phyloP scores from a whole-genome alignment of 352 stramenopile species.

The Phytophthora pluvialis region DNA sequence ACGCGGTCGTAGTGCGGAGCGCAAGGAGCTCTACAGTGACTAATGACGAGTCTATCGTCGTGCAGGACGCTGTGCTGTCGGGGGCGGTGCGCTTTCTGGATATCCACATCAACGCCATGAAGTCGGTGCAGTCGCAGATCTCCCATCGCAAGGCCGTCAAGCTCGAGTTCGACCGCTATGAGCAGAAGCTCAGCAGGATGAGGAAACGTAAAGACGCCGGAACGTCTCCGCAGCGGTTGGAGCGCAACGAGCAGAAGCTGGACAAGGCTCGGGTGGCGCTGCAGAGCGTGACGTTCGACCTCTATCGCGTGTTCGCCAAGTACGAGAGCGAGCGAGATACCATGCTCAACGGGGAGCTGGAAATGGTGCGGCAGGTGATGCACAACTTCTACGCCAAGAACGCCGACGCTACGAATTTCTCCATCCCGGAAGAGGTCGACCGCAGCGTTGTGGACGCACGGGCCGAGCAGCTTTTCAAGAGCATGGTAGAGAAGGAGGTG shows the following conservation, averaged over 20 bases:
- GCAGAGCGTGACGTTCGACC: conserved; percentile 59
- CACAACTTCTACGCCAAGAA: conserved; percentile 82
- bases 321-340: conserved; percentile 78
- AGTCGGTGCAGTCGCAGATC: conserved; percentile 76
- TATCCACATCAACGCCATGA: conserved; percentile 83
- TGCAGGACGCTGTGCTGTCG: conserved; percentile 64
- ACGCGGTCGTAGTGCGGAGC: background rate
- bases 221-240: conserved; percentile 35
- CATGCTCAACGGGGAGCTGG: conserved; percentile 80
- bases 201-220: conserved; percentile 23
- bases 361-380: conserved; percentile 85
- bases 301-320: conserved; percentile 82
- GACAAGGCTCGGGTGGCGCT: conserved; percentile 48
- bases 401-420: conserved; percentile 69
- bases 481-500: conserved; percentile 63
- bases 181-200: conserved; percentile 56
- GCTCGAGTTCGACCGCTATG: conserved; percentile 78
- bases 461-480: conserved; percentile 64
- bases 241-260: conserved; percentile 70
- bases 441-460: conserved; percentile 51
- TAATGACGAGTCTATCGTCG: background rate
- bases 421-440: conserved; percentile 63
- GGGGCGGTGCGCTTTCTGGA: conserved; percentile 71
- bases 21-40: background rate
- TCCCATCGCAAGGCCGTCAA: conserved; percentile 68